These are phyloP conservation scores for Pseudodiploospora longispora DNA, from an alignment of 2,329 filamentous ascomycete species.

Conservation along the genomic window DNA sequence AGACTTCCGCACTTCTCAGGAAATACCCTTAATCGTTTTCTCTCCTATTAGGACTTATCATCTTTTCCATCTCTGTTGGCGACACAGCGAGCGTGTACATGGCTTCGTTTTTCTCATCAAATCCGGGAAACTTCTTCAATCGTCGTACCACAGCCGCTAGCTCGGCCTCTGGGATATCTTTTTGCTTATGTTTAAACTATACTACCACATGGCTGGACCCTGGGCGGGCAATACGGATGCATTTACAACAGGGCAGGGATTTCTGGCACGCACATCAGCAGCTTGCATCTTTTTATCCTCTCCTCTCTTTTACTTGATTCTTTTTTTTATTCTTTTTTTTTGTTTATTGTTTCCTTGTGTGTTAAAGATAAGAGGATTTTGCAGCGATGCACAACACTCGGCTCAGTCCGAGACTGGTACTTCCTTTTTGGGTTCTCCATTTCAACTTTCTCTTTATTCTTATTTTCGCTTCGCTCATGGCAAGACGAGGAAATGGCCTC, in stretches of 20 bases:
- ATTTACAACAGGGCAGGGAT: slow-evolving; percentile 44
- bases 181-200: slow-evolving; percentile 29
- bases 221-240: slow-evolving; percentile 43
- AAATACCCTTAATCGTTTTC: slow-evolving; percentile 14
- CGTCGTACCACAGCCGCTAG: slow-evolving; percentile 36
- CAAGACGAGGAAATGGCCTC: slow-evolving; percentile 32
- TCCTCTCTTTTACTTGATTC: slow-evolving; percentile 17
- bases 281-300: slow-evolving; percentile 26
- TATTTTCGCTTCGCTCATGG: slow-evolving; percentile 19
- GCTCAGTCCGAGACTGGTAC: slow-evolving; percentile 40
- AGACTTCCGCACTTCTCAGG: slow-evolving; percentile 29
- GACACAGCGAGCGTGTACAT: slow-evolving; percentile 35
- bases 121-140: slow-evolving; percentile 29
- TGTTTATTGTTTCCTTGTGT: slow-evolving; percentile 17
- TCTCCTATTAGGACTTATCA: slow-evolving; percentile 13
- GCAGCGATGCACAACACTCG: slow-evolving; percentile 56
- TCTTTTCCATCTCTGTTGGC: slow-evolving; percentile 29
- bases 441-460: slow-evolving; percentile 20
- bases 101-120: slow-evolving; percentile 23
- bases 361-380: slow-evolving; percentile 48
- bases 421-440: slow-evolving; percentile 33
- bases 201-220: slow-evolving; percentile 47
- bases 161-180: slow-evolving; percentile 37
- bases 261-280: slow-evolving; percentile 29
- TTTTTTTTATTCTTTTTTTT: slow-evolving; percentile 21